Evolutionary conservation across 1,284 basidiomycete species (phyloP).

Genomic region (Apiotrichum domesticum): DNA sequence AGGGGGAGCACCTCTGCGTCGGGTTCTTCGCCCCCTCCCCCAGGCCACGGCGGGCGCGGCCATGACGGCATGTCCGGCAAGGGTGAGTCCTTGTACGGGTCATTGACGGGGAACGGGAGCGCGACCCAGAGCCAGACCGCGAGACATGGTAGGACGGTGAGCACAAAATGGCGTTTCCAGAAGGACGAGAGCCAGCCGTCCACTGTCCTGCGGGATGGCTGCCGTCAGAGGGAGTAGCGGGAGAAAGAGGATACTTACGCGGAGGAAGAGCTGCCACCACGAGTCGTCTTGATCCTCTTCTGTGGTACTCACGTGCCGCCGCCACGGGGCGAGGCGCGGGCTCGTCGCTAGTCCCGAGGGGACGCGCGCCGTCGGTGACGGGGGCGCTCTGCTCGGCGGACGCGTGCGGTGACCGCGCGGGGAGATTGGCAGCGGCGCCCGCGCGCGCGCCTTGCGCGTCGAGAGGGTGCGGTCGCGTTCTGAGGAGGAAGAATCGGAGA

Average conservation of each 20-base stretch:
- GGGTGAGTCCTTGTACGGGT: conserved; percentile 47
- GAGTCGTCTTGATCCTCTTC: conserved; percentile 19
- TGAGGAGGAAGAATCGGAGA: background rate
- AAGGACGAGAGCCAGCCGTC: conserved; percentile 50
- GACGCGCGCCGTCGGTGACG: background rate
- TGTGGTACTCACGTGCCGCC: background rate
- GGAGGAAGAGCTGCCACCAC: conserved; percentile 33
- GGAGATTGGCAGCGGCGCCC: conserved; percentile 12
- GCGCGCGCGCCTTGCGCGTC: conserved; percentile 19
- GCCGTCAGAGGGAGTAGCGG: background rate
- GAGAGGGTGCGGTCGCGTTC: conserved; percentile 27
- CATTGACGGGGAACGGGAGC: conserved; percentile 52
- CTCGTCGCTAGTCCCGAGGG: background rate
- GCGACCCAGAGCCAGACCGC: conserved; percentile 54
- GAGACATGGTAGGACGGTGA: conserved; percentile 50
- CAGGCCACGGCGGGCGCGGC: conserved; percentile 26
- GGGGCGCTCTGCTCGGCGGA: background rate
- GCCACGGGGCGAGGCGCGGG: conserved; percentile 15
- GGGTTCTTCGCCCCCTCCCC: conserved; percentile 2
- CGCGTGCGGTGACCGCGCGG: background rate
- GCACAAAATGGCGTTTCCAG: conserved; percentile 51
- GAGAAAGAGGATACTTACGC: conserved; percentile 18
- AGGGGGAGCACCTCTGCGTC: conserved; percentile 32
- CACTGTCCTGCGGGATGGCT: conserved; percentile 47
- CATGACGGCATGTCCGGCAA: conserved; percentile 43